phyloP scores from a whole-genome alignment of 805 yeast genomes.

The fission yeast (Schizosaccharomyces pombe) region DNA sequence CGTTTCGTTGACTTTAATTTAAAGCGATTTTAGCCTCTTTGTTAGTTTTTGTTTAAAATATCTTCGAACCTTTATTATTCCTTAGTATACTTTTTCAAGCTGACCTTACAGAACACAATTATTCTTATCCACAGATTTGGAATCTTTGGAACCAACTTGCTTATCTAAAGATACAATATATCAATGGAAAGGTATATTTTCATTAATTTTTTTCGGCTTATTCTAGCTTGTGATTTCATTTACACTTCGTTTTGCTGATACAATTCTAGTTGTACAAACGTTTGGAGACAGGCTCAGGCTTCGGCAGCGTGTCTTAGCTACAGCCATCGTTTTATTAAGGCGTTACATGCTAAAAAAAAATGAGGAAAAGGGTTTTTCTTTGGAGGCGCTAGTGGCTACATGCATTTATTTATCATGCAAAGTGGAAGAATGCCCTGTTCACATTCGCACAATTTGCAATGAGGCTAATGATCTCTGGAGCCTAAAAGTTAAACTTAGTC shows the following conservation, averaged over 20 bases:
- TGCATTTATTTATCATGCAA: conserved; percentile 78
- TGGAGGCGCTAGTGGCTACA: conserved; percentile 60
- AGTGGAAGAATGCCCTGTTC: conserved; percentile 88
- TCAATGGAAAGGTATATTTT: too few species aligned
- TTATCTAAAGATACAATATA: too few species aligned
- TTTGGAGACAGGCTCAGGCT: conserved; percentile 57
- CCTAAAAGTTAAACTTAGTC: conserved; percentile 67
- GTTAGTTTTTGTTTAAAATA: too few species aligned
- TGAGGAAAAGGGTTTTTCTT: conserved; percentile 37
- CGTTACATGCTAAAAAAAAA: neutral
- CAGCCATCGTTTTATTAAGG: conserved; percentile 59
- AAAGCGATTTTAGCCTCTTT: too few species aligned
- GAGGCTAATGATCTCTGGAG: conserved; percentile 61
- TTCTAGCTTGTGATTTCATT: too few species aligned
- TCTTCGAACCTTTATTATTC: too few species aligned
- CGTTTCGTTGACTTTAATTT: too few species aligned
- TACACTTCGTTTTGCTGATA: too few species aligned
- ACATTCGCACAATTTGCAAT: conserved; percentile 48
- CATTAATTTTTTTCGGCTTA: neutral
- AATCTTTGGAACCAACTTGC: too few species aligned
- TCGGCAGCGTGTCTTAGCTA: conserved; percentile 64
- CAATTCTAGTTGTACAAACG: conserved; percentile 30
- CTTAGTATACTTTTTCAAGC: too few species aligned
- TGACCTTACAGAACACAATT: too few species aligned
- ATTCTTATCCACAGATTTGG: too few species aligned